phyloP scores from a whole-genome alignment of 257 asterid genomes.

The Solanum tarapatanum region DNA sequence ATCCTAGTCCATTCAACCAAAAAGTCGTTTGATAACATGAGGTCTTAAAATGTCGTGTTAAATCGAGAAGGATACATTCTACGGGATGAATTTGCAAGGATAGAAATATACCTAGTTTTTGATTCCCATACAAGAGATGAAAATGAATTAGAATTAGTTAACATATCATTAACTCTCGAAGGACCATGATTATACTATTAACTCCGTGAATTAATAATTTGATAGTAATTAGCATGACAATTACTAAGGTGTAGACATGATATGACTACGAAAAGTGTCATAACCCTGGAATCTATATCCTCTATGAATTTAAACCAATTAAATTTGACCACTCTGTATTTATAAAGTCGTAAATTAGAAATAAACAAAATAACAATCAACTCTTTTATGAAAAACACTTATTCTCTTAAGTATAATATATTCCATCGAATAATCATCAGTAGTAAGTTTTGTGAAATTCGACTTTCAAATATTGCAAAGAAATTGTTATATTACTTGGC shows the following conservation, averaged over 20 bases:
- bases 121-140: not conserved
- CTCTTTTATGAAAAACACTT: not conserved
- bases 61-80: not conserved
- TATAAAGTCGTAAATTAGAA: not conserved
- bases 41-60: no score
- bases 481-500: no score
- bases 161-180: not conserved
- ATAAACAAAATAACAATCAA: not conserved
- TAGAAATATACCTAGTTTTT: not conserved
- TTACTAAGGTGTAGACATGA: not conserved
- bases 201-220: not conserved
- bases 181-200: not conserved
- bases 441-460: no score
- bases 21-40: no score
- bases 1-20: no score
- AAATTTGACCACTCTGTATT: not conserved
- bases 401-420: no score
- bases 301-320: not conserved
- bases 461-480: not conserved
- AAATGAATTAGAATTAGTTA: not conserved
- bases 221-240: not conserved
- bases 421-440: not conserved
- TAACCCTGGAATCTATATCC: not conserved
- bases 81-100: not conserved
- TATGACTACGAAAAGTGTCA: not conserved